These are phyloP conservation scores for Leishmania braziliensis DNA, from an alignment of 208 protist genomes.

Conservation along the genomic window DNA sequence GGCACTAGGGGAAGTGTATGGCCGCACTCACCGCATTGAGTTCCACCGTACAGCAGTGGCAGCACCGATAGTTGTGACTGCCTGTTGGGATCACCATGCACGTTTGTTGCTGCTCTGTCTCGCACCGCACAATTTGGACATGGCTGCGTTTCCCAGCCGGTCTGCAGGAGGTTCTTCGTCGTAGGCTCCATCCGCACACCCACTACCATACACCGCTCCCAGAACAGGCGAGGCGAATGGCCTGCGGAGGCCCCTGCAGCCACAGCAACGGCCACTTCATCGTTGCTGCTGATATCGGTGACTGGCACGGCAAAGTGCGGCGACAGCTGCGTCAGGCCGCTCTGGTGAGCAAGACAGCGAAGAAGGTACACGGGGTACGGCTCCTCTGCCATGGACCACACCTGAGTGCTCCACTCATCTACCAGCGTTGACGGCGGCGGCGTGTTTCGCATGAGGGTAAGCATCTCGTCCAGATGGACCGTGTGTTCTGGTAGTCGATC, in stretches of 20 bases:
- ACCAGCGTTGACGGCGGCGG: conserved; percentile 45
- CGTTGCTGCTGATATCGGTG: background rate
- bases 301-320: conserved; percentile 13
- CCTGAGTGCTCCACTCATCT: conserved; percentile 49
- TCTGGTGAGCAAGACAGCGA: conserved; percentile 57
- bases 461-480: conserved; percentile 31
- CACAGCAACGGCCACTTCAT: background rate
- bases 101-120: background rate
- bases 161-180: conserved; percentile 48
- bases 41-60: conserved; percentile 37
- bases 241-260: background rate
- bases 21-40: conserved; percentile 25
- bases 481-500: conserved; percentile 10
- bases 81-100: background rate
- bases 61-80: background rate
- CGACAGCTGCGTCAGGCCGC: conserved; percentile 21
- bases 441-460: conserved; percentile 27
- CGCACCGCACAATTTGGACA: conserved; percentile 27
- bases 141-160: conserved; percentile 48
- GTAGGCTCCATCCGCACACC: conserved; percentile 48
- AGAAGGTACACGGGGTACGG: conserved; percentile 63
- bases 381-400: conserved; percentile 65
- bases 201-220: conserved; percentile 42
- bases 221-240: conserved; percentile 9
- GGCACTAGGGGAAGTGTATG: conserved; percentile 32